Evolutionary conservation across 73 alveolate species (phyloP), one percentile per base, ranked within the genome.

Genomic region (Paramecium pentaurelia): DNA sequence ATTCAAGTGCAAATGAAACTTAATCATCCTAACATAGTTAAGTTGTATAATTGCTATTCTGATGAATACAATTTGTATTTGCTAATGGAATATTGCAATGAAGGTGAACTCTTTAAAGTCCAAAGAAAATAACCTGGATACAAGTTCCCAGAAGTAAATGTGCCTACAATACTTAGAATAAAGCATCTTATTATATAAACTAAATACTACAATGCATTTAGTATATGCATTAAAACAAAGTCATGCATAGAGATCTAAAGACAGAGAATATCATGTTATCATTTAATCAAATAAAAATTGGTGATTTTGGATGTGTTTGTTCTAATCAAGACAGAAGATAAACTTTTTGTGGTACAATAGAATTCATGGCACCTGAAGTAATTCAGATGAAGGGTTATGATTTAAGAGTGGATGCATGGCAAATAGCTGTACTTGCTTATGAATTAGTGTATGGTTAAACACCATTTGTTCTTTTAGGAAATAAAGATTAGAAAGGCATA

Each of bases 281-380:
- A 80, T 80, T 45, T 44, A 86, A 86, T 60, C 68, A 70, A 70
- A 64, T 88, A 7, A 88, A 88, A 88, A 73, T 88, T n/a, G 94
- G 84, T 18, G 94, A 88, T 73, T 88, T 88, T 64, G 94, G 94
- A 14, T 88, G 96, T 86, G 96, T 93, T 2, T 75, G 92, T 93
- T 77, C 93, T 40, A 6, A 30, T 32, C 60, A 84, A 40, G 92
- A 89, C 30, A 93, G 92, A 83, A 95, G 97, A 80, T 92, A 75
- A 34, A 95, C 98, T 0, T 95, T 95, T 71, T 95, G 98, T 58
- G 98, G 98, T 8, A 95, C 97, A 3, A 93, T 92, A 37, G 98
- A 96, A 71, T 96, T 94, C 58, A 92, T 96, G 96, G 96, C 98
- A 20, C 98, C 98, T 3, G 98, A 96, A 90, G 95, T 96, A 75